Evolutionary conservation across 192 early-diverging fungal genomes (phyloP), one percentile per base, ranked within the genome.

Genomic region (Entomortierella beljakovae): DNA sequence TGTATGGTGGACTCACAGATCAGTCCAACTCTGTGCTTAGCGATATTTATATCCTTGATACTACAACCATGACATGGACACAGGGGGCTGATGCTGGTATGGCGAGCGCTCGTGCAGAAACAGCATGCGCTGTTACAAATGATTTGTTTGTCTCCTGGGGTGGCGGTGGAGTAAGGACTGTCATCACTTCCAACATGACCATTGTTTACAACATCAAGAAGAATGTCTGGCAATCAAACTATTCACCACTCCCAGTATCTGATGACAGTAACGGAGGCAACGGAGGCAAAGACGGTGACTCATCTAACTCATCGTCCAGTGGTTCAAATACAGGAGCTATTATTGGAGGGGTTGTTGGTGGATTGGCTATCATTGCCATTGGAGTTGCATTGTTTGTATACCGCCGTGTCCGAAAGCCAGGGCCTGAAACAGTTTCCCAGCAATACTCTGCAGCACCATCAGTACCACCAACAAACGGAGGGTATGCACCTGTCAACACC

Each of bases 61-160:
- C 38, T 15, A 23, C 42, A 15, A 42, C 67, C 25, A 35, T 69
- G 33, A 60, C 16, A 18, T 69, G 67, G 67, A 69, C 57, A 4
- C 32, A 38, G 11, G 55, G 55, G 1, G 5, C 33, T 3, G 48
- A 58, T 40, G 57, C 46, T 42, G 57, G 48, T 1, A 6, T 31
- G 23, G 6, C 34, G 15, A n/a, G 33, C 18, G 67, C 57, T 0
- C 55, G 67, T 2, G 34, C 35, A 20, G 32, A 25, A 11, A 18
- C 20, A 0, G 33, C 57, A 13, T 69, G 67, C 20, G 67, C 57
- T 22, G 57, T 60, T 16, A 40, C 49, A 22, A 60, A 60, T 4
- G 67, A 69, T 55, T 40, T 52, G 16, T 69, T 69, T 23, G 35
- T 69, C 6, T 31, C 57, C 48, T 69, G 67, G 67, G 67, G 67